Evolutionary conservation across 805 yeast genomes (phyloP), one percentile per base, ranked within the genome.

Genomic region (Candida piceae): DNA sequence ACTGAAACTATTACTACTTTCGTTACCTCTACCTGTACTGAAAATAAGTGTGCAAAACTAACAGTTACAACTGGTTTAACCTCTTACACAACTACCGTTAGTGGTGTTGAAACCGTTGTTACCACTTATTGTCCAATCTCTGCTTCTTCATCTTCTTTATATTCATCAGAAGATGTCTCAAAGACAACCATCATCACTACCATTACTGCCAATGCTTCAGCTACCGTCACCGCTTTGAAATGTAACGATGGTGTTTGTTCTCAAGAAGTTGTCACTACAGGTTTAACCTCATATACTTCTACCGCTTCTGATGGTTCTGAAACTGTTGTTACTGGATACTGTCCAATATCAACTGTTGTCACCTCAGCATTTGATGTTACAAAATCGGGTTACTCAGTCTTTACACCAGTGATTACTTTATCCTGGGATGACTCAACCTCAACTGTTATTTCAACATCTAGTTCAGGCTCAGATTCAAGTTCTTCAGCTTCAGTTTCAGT

Each of bases 241-340:
- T 45, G 52, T 23, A 26, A 42, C 5, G 36, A 36, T 5, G 39
- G 39, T n/a, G 33, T 15, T 7, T 48, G 52, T 32, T 24, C 42
- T 15, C 34, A 35, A 21, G 11, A 31, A 10, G 24, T 41, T 17
- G 26, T 39, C 15, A 36, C 37, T 16, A 42, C 52, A 18, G 46
- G 49, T 45, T 30, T 45, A 15, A 34, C 31, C 16, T 25, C 45
- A 8, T 38, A 38, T 32, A 16, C 34, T 15, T 57, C 67, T 22
- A 37, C 55, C 16, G 49, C 60, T 22, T 52, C 55, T n/a, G 43
- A 55, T 34, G 69, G 62, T 12, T 45, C 44, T 7, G 52, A 44
- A 31, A 60, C 67, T 17, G 52, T 58, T 22, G 58, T 56, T 51
- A 61, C 70, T 30, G 58, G 69, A 17, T 63, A 52, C 52, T 57